These are phyloP conservation scores for Ophiostoma ulmi DNA, from an alignment of 2,329 filamentous ascomycete genomes.

Conservation along the genomic window DNA sequence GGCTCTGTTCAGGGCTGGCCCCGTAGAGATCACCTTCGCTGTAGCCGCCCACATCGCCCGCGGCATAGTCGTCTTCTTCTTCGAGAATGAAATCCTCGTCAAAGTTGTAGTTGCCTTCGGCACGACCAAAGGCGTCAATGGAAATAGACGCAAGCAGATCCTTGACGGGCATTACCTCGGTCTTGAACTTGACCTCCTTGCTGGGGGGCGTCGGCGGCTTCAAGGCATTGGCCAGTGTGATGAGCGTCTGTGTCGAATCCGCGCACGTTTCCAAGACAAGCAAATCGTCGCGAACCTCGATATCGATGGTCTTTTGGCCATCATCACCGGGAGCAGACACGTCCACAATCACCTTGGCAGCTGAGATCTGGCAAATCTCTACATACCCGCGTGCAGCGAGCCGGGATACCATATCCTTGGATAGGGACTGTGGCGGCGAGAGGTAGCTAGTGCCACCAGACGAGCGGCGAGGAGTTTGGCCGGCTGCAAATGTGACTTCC, in stretches of 20 bases:
- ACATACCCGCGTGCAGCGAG: conserved; percentile 70
- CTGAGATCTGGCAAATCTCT: conserved; percentile 79
- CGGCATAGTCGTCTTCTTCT: conserved; percentile 43
- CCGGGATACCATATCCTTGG: conserved; percentile 50
- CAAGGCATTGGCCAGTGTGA: conserved; percentile 71
- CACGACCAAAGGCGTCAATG: conserved; percentile 69
- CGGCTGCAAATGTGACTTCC: conserved; percentile 38
- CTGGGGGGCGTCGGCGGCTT: conserved; percentile 78
- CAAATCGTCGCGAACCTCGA: conserved; percentile 79
- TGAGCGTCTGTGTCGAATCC: conserved; percentile 90
- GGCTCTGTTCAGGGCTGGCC: conserved; percentile 19
- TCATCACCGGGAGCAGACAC: conserved; percentile 49
- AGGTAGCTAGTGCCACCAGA: conserved; percentile 27
- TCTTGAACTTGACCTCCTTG: conserved; percentile 79
- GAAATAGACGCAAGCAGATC: conserved; percentile 88
- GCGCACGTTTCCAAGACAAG: conserved; percentile 92
- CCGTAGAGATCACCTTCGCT: conserved; percentile 29
- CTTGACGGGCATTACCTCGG: conserved; percentile 76
- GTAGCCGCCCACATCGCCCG: conserved; percentile 34
- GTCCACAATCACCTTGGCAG: conserved; percentile 64
- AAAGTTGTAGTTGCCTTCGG: conserved; percentile 57
- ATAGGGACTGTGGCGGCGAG: conserved; percentile 30
- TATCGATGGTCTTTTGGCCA: conserved; percentile 62
- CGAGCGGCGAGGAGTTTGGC: conserved; percentile 22
- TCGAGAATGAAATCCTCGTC: conserved; percentile 58